These are phyloP conservation scores for Lentinula detonsa DNA, from an alignment of 768 basidiomycete species.

Conservation along the genomic window DNA sequence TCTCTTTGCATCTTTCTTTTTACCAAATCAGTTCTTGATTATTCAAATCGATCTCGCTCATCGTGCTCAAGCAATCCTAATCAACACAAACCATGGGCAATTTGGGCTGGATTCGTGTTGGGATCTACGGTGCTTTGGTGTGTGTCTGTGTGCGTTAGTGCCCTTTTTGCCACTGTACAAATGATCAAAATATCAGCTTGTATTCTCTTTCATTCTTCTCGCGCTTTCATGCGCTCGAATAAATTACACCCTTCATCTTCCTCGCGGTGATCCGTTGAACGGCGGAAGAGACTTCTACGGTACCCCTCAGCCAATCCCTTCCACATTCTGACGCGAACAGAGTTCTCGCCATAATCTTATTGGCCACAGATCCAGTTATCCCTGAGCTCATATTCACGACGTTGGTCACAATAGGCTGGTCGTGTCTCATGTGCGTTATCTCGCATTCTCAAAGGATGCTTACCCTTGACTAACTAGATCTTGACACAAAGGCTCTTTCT, in stretches of 20 bases:
- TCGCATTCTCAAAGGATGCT: background rate
- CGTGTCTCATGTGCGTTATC: constrained; percentile 49
- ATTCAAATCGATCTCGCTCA: too few species aligned
- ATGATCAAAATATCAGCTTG: constrained; percentile 18
- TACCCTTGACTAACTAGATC: background rate
- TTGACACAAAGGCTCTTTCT: constrained; percentile 15
- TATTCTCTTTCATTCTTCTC: constrained; percentile 53
- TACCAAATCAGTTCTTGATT: too few species aligned
- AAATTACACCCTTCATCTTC: constrained; percentile 59
- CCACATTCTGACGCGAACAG: background rate
- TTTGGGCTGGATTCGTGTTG: background rate
- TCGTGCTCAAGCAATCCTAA: background rate
- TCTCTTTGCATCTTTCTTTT: too few species aligned
- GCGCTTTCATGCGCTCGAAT: constrained; percentile 56
- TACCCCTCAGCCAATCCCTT: constrained; percentile 14
- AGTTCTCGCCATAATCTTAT: too few species aligned
- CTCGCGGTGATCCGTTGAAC: constrained; percentile 49
- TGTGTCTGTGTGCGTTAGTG: background rate
- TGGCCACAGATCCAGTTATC: constrained; percentile 54
- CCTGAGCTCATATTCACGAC: constrained; percentile 62
- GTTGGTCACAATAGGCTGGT: constrained; percentile 59
- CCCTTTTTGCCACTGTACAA: background rate
- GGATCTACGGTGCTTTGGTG: background rate
- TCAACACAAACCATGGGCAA: background rate
- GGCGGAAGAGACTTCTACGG: constrained; percentile 55